Percentiles rank a stretch among this genome's conserved stretches.
phyloP scores from a whole-genome alignment of 352 stramenopile species.

The Globisporangium lucens region DNA sequence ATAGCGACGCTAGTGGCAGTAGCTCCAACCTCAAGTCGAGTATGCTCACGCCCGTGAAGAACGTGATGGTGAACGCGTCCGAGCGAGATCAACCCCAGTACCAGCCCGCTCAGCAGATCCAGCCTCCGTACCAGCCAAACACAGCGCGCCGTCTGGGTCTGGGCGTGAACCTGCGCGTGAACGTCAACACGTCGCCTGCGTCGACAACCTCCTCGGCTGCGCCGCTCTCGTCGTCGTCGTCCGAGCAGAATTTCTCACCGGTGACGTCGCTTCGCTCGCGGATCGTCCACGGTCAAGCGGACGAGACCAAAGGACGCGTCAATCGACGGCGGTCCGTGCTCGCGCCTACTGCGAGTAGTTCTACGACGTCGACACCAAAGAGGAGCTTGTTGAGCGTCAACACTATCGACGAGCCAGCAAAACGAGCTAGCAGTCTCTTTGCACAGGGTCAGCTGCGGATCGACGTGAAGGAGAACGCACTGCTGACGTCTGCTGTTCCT shows the following conservation, averaged over 20 bases:
- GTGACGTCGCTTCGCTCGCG: conserved; percentile 36
- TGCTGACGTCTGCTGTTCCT: conserved; percentile 5
- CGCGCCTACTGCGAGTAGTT: conserved; percentile 1
- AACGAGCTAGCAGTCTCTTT: conserved; percentile 16
- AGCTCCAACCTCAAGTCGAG: neutral
- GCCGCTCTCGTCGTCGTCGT: neutral
- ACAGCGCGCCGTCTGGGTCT: conserved; percentile 30
- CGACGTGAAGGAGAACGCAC: conserved; percentile 30
- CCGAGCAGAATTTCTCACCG: conserved; percentile 34
- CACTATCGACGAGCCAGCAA: conserved; percentile 4
- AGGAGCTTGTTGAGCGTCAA: neutral
- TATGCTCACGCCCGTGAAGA: conserved; percentile 2
- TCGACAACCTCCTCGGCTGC: neutral
- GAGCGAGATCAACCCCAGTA: neutral
- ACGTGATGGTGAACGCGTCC: conserved; percentile 1
- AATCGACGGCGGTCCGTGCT: conserved; percentile 15
- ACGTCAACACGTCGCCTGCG: conserved; percentile 35
- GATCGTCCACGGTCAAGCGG: conserved; percentile 31
- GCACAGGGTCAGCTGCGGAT: conserved; percentile 42
- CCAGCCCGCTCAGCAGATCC: neutral
- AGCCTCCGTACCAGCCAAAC: conserved; percentile 10
- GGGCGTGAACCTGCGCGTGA: conserved; percentile 47
- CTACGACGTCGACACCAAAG: neutral
- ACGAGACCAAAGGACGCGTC: conserved; percentile 30
- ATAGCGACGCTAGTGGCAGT: neutral